A percentile compares a stretch with the other conserved stretches of the same genome.
These are phyloP conservation scores for Phellopilus nigrolimitatus DNA, from an alignment of 1,284 basidiomycete species.

Conservation along the genomic window DNA sequence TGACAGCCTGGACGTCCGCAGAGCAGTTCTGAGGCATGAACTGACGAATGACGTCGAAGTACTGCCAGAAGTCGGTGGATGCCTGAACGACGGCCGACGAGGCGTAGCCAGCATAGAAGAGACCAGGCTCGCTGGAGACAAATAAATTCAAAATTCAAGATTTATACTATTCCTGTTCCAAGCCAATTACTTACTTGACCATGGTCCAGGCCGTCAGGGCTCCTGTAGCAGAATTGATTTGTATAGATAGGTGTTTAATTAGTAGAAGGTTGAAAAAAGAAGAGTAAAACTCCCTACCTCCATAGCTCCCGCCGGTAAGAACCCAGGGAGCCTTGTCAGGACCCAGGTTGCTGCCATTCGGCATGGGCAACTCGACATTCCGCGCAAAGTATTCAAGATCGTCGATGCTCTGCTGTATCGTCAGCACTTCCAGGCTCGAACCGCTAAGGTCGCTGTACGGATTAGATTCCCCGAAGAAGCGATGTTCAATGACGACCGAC, in stretches of 20 bases:
- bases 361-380: conserved; percentile 62
- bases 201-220: conserved; percentile 69
- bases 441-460: conserved; percentile 62
- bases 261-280: neutral
- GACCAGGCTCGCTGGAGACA: conserved; percentile 48
- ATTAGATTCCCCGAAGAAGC: conserved; percentile 49
- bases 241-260: neutral
- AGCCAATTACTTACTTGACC: conserved; percentile 47
- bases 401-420: conserved; percentile 67
- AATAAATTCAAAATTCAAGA: conserved; percentile 16
- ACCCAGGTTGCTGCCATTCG: conserved; percentile 51
- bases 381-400: conserved; percentile 68
- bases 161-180: neutral
- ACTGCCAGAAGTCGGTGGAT: conserved; percentile 66
- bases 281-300: too few relatives aligned
- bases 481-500: conserved; percentile 55
- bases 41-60: conserved; percentile 67
- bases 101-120: conserved; percentile 65
- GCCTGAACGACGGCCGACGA: conserved; percentile 71
- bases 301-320: conserved; percentile 66
- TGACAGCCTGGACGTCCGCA: conserved; percentile 59
- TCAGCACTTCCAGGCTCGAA: conserved; percentile 52
- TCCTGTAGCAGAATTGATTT: conserved; percentile 15
- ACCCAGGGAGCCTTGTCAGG: conserved; percentile 64
- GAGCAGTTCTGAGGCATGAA: conserved; percentile 73